Evolutionary conservation across 495 filamentous ascomycete species (phyloP), one percentile per base, ranked within the genome.

Genomic region (Parachaetomium inaequale): DNA sequence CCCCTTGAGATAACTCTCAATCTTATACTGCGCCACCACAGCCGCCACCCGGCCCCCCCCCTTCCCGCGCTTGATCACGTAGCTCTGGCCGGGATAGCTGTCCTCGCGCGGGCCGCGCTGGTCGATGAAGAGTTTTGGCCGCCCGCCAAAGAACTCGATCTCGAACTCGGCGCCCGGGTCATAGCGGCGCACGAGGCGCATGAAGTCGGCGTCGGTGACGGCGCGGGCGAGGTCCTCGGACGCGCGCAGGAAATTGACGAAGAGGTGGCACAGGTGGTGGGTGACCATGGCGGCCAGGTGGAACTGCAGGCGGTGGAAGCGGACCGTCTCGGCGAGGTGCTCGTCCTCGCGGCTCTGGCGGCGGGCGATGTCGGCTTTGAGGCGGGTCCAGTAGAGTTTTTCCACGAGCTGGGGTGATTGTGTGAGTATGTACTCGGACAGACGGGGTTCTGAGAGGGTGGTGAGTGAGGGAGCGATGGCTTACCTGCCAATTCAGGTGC

Each of bases 251-350:
- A 63, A 69, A 43, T 63, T 66, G 21, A 64, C 55, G 17, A 69
- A 66, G 5, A 69, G 46, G 34, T 69, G 67, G 52, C 67, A 69
- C 4, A 66, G 42, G 45, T 69, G 67, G 49, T 69, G 67, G 2
- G 67, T 63, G 10, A 69, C 64, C 58, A 55, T 63, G 29, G 58
- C 61, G 5, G 57, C 63, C 8, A 66, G 52, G 34, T 69, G 67
- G 58, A 69, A 65, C 40, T 64, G 63, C 17, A 69, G 55, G 1
- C 67, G 58, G 49, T 59, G 38, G 49, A 69, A 69, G 28, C 60
- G 45, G 3, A 31, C 26, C 3, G 60, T 59, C 6, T 63, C 45
- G 12, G 26, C 36, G 1, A 28, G 23, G 14, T 49, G 29, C n/a
- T 58, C 60, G 45, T 60, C 66, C 4, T 61, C 19, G 21, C 54